phyloP scores from a whole-genome alignment of 306 rosid genomes.

The Alnus glutinosa region DNA sequence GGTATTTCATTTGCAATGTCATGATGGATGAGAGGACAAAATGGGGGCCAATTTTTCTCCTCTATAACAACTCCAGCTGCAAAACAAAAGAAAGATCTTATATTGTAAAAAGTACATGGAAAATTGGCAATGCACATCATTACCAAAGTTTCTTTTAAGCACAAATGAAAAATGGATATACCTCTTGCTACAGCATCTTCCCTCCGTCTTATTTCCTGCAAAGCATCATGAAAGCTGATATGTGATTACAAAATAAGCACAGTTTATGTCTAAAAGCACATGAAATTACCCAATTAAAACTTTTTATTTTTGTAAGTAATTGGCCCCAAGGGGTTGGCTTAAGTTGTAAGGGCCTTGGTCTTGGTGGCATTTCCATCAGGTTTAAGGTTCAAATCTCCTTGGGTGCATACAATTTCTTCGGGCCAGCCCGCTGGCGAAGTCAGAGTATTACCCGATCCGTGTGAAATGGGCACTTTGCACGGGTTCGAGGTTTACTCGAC shows the following conservation, averaged over 20 bases:
- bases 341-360: too few relatives aligned
- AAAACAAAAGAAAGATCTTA: slow-evolving; percentile 15
- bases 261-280: slow-evolving; percentile 21
- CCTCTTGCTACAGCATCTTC: slow-evolving; percentile 84
- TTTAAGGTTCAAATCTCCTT: too few relatives aligned
- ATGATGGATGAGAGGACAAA: slow-evolving; percentile 89
- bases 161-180: slow-evolving; percentile 38
- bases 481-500: too few relatives aligned
- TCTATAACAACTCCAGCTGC: slow-evolving; percentile 83
- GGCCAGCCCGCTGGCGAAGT: too few relatives aligned
- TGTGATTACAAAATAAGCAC: slow-evolving; percentile 13
- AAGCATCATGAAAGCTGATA: slow-evolving; percentile 30
- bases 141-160: slow-evolving; percentile 15
- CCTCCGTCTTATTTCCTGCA: slow-evolving; percentile 77
- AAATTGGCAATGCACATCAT: not conserved
- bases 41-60: slow-evolving; percentile 97
- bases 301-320: too few relatives aligned
- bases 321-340: too few relatives aligned
- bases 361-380: too few relatives aligned
- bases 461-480: too few relatives aligned
- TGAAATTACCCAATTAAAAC: slow-evolving; percentile 22
- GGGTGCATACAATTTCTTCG: too few relatives aligned
- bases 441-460: too few relatives aligned
- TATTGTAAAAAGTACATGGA: slow-evolving; percentile 9
- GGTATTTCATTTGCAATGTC: slow-evolving; percentile 91